Conservation (phyloP, 139 green algal species). For the Monoraphidium neglectum region DNA sequence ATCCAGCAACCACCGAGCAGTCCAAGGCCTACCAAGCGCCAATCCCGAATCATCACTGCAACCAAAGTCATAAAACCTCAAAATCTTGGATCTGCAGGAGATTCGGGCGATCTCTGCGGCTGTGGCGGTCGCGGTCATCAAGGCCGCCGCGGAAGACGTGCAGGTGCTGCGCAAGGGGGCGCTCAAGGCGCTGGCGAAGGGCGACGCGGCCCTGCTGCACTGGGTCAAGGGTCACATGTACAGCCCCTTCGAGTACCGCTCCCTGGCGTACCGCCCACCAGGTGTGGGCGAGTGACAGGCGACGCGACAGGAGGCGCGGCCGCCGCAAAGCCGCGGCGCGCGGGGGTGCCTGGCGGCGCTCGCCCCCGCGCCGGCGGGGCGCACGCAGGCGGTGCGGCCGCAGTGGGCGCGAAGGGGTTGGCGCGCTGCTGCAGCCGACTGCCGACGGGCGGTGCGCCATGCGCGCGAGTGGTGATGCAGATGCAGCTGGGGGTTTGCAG, state of each 20-base stretch:
- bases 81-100: conserved; percentile 38
- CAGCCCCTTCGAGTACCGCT: conserved; percentile 37
- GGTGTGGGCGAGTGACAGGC: conserved; percentile 46
- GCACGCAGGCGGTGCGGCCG: too few relatives aligned
- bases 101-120: conserved; percentile 62
- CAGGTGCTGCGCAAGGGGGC: not conserved
- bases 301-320: too few relatives aligned
- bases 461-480: too few relatives aligned
- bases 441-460: too few relatives aligned
- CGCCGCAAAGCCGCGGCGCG: too few relatives aligned
- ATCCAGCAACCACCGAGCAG: too few relatives aligned
- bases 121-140: conserved; percentile 66
- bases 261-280: conserved; percentile 38
- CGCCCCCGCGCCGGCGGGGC: too few relatives aligned
- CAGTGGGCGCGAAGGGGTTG: too few relatives aligned
- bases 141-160: conserved; percentile 54
- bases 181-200: not conserved
- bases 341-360: too few relatives aligned
- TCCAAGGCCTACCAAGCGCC: too few relatives aligned
- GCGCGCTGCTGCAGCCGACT: too few relatives aligned
- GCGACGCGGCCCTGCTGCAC: conserved; percentile 12
- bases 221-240: conserved; percentile 46
- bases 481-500: too few relatives aligned
- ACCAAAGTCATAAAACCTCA: not conserved
- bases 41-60: not conserved